Percentiles rank a stretch among this genome's conserved stretches.
phyloP scores from a whole-genome alignment of 129 eudicot genomes.

The Saussurea involucrata region DNA sequence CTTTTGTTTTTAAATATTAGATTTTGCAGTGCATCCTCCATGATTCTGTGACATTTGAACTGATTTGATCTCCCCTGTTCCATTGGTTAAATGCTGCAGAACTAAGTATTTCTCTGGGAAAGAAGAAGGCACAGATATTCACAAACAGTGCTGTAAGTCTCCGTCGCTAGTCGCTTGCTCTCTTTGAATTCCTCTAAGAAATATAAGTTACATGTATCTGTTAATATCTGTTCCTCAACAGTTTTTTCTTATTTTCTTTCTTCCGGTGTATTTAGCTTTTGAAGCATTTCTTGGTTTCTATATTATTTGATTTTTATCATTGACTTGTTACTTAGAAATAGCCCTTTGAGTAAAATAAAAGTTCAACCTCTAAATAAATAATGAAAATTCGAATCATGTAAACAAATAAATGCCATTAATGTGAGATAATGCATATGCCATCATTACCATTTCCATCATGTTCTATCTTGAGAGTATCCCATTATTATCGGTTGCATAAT shows the following conservation, averaged over 20 bases:
- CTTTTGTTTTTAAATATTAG: background rate
- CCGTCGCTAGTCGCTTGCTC: background rate
- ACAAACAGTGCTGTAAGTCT: slow-evolving; percentile 93
- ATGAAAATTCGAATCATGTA: background rate
- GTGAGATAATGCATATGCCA: background rate
- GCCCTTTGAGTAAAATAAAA: background rate
- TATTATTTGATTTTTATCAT: background rate
- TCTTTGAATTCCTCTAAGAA: background rate
- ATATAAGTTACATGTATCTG: background rate
- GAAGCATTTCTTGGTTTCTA: background rate
- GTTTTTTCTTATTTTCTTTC: background rate
- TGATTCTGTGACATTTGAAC: slow-evolving; percentile 7
- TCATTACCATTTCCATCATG: background rate
- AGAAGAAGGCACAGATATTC: slow-evolving; percentile 79
- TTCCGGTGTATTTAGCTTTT: background rate
- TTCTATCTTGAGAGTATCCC: background rate
- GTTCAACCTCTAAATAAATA: background rate
- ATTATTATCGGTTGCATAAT: background rate
- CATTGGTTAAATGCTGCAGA: slow-evolving; percentile 34
- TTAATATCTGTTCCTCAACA: background rate
- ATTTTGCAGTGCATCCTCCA: background rate
- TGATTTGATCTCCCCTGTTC: background rate
- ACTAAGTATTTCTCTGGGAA: slow-evolving; percentile 51
- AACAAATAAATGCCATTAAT: background rate
- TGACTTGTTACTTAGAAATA: background rate